Percentiles rank a stretch among this genome's conserved stretches.
Evolutionary conservation across 306 rosid species (phyloP).

Genomic region (Quercus wislizeni): DNA sequence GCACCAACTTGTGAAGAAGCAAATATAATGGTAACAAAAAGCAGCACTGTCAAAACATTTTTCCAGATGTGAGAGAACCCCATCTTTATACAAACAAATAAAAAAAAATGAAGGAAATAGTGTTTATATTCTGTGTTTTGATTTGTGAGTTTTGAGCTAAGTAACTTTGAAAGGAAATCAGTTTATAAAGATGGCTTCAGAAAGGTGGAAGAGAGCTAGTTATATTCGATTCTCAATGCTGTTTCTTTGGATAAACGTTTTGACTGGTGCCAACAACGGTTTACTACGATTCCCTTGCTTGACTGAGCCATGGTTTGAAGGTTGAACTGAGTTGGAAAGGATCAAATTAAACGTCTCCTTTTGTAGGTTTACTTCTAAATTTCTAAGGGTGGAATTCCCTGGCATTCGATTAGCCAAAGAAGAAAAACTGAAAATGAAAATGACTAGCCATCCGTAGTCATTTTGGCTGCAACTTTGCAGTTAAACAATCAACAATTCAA

Average conservation of each 20-base stretch:
- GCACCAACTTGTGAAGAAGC: constrained; percentile 7
- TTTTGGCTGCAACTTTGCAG: too few relatives aligned
- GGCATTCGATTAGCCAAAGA: too few relatives aligned
- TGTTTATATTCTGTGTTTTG: not conserved
- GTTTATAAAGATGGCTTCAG: not conserved
- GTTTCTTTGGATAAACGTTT: not conserved
- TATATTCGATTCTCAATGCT: not conserved
- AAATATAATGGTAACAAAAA: constrained; percentile 16
- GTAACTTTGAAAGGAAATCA: not conserved
- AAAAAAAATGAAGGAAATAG: not conserved
- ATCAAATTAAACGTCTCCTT: not conserved
- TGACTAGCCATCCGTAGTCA: too few relatives aligned
- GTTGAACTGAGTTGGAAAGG: constrained; percentile 17
- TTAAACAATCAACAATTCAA: too few relatives aligned
- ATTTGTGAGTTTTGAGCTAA: not conserved
- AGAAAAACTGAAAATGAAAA: too few relatives aligned
- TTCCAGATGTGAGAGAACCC: constrained; percentile 15
- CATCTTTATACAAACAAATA: not conserved
- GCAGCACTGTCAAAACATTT: not conserved
- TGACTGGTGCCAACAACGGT: not conserved
- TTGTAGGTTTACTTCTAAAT: too few relatives aligned
- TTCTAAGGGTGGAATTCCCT: too few relatives aligned
- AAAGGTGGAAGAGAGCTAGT: not conserved
- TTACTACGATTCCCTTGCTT: not conserved
- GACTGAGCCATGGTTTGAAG: constrained; percentile 28